Percentiles rank a stretch among this genome's conserved stretches.
Conservation (phyloP, 2,329 filamentous ascomycete genomes). For the Paramyrothecium roridum region DNA sequence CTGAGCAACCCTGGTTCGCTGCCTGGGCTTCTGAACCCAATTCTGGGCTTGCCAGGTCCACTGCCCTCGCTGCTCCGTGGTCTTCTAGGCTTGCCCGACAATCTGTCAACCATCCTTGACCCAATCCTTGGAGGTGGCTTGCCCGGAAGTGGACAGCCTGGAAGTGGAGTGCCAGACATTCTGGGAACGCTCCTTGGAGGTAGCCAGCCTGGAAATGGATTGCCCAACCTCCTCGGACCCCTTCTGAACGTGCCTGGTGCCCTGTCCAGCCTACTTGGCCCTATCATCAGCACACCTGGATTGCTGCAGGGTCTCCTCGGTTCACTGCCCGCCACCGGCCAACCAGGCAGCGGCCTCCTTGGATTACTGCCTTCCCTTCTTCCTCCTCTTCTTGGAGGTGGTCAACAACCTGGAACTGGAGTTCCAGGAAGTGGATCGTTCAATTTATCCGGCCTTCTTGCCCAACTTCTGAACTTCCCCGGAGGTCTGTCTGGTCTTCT, state of each 20-base stretch:
- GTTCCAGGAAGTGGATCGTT: not conserved
- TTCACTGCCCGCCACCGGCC: not conserved
- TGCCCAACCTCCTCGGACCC: not conserved
- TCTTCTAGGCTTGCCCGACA: not conserved
- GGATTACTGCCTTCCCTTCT: not conserved
- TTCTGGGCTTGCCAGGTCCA: not conserved
- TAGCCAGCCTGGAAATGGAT: not conserved
- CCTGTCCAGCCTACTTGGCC: not conserved
- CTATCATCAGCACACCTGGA: not conserved
- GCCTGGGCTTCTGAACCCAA: not conserved
- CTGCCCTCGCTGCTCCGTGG: not conserved
- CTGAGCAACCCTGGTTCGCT: not conserved
- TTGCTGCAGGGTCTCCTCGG: not conserved
- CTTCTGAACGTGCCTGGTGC: not conserved
- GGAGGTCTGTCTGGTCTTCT: not conserved
- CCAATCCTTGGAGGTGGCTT: not conserved
- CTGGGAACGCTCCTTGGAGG: not conserved
- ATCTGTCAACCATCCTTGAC: not conserved
- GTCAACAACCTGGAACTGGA: not conserved
- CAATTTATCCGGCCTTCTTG: not conserved
- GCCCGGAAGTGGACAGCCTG: not conserved
- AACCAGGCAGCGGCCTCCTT: not conserved
- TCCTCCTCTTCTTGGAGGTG: not conserved
- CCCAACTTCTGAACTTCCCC: too few relatives aligned
- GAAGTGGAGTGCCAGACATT: not conserved